Evolutionary conservation across 805 yeast genomes (phyloP), one percentile per base, ranked within the genome.

Genomic region (Starmerella potacharoeniae): DNA sequence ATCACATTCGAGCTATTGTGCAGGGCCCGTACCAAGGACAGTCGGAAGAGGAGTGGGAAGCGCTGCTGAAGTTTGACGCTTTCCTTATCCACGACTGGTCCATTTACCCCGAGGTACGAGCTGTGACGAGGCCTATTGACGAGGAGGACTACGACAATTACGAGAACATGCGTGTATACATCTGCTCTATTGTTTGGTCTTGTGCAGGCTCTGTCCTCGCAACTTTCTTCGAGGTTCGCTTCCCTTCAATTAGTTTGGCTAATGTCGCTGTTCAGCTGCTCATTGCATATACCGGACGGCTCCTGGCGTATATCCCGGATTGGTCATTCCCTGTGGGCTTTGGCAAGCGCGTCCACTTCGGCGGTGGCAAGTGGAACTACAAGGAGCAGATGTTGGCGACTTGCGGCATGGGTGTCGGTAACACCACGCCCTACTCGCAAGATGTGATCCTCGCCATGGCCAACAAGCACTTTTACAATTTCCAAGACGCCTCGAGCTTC

Each of bases 41-140:
- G 53, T 5, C 39, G 6, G 50, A 52, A 16, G 69, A 70, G 6
- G 64, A 63, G 35, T 61, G 62, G 62, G 60, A 54, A 16, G 44
- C 53, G n/a, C 13, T 50, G 14, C 65, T 68, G 39, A 69, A 67
- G 55, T 64, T 73, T 35, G 75, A 75, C 55, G 80, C 80, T 5
- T 73, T 71, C 34, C 63, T 77, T 44, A 69, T 67, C 46, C 44
- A 60, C 49, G 68, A 64, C 57, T 75, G 74, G 65, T 78, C 83
- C 0, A 81, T 82, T 4, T 80, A 79, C 58, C 81, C 83, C 3
- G 83, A 79, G 61, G 81, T 81, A 13, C 69, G 84, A 33, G 75
- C 84, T 6, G 77, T 79, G 35, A 75, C 78, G 4, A 77, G 75
- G 35, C 77, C 82, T 1, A 69, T 64, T 45, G 83, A 79, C 60